These are phyloP conservation scores for Themeda triandra DNA, from an alignment of 176 grass and related monocot genomes.

Conservation along the genomic window DNA sequence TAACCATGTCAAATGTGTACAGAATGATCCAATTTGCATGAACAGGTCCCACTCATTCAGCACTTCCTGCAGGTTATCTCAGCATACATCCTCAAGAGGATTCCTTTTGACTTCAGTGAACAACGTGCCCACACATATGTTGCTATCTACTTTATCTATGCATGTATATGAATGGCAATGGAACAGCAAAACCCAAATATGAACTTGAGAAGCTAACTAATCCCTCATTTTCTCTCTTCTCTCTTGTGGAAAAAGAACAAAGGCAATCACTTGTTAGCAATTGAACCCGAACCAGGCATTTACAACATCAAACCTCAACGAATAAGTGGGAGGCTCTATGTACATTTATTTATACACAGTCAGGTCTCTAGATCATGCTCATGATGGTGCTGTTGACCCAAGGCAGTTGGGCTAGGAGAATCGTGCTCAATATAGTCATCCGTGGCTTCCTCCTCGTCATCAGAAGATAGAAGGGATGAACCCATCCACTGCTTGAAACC, in stretches of 20 bases:
- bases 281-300: slow-evolving; percentile 25
- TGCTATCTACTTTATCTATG: slow-evolving; percentile 2
- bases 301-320: slow-evolving; percentile 40
- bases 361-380: slow-evolving; percentile 41
- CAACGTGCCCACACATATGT: not conserved
- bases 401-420: slow-evolving; percentile 34
- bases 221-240: not conserved
- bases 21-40: not conserved
- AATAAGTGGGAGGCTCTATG: slow-evolving; percentile 41
- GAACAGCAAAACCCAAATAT: not conserved
- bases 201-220: slow-evolving; percentile 10
- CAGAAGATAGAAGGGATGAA: slow-evolving; percentile 84
- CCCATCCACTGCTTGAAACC: slow-evolving; percentile 97
- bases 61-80: not conserved
- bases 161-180: not conserved
- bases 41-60: not conserved
- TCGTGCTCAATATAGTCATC: slow-evolving; percentile 76
- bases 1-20: not conserved
- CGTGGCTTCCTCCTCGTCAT: slow-evolving; percentile 76
- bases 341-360: slow-evolving; percentile 48
- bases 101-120: not conserved
- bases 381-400: slow-evolving; percentile 19
- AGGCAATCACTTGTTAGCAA: slow-evolving; percentile 27
- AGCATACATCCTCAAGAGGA: not conserved
- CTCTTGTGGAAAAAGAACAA: slow-evolving; percentile 28